Evolutionary conservation across 306 rosid genomes (phyloP).

Genomic region (Albizia julibrissin): DNA sequence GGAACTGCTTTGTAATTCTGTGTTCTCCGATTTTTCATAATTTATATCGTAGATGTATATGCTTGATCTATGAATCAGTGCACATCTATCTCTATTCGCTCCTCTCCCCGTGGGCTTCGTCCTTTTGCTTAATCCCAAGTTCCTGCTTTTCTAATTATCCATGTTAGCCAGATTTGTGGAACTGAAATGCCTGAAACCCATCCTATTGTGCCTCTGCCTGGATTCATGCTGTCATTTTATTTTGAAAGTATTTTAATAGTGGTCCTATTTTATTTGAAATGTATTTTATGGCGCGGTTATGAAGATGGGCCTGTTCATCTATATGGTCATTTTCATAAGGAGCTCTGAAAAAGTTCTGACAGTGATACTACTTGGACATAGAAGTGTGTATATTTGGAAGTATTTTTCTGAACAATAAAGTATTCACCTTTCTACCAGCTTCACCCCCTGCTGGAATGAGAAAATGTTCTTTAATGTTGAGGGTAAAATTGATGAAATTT

Average conservation of each 20-base stretch:
- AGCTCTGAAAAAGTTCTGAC: not conserved
- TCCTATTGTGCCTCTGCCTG: not conserved
- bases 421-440: not conserved
- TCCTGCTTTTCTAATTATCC: too few species aligned
- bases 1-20: slow-evolving; percentile 1
- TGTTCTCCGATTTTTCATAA: not conserved
- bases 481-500: slow-evolving; percentile 20
- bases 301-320: not conserved
- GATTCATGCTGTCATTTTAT: not conserved
- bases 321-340: not conserved
- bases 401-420: not conserved
- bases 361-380: not conserved
- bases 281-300: not conserved
- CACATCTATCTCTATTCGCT: not conserved
- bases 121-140: not conserved
- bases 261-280: not conserved
- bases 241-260: not conserved
- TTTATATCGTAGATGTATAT: not conserved
- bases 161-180: too few species aligned
- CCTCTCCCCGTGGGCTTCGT: not conserved
- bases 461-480: slow-evolving; percentile 5
- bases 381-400: not conserved
- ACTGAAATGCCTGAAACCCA: not conserved
- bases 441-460: not conserved
- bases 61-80: not conserved